Conservation (phyloP, 2,329 filamentous ascomycete species). For the Arachnomyces sp. region DNA sequence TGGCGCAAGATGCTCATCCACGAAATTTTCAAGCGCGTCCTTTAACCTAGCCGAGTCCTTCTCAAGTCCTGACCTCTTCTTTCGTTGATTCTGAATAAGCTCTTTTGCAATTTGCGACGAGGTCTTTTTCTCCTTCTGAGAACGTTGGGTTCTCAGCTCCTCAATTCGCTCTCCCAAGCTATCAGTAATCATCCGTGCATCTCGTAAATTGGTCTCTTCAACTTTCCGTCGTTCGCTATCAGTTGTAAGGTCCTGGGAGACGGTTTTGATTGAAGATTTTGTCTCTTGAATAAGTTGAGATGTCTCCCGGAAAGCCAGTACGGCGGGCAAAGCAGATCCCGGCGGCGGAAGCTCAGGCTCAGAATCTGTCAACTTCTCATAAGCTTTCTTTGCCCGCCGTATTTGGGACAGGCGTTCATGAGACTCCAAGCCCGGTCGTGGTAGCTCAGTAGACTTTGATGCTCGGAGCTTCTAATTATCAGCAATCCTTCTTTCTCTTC, state of each 20-base stretch:
- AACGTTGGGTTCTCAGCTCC: slow-evolving; percentile 44
- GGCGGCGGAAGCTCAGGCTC: slow-evolving; percentile 60
- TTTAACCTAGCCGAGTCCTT: slow-evolving; percentile 55
- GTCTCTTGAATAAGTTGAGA: slow-evolving; percentile 59
- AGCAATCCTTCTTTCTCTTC: background rate
- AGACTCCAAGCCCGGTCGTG: slow-evolving; percentile 21
- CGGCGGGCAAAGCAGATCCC: slow-evolving; percentile 61
- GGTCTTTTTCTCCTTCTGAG: slow-evolving; percentile 39
- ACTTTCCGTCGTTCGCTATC: slow-evolving; percentile 34
- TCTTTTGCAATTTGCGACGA: slow-evolving; percentile 56
- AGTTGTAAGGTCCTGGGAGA: slow-evolving; percentile 32
- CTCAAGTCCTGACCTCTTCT: slow-evolving; percentile 54
- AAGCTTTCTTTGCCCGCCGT: slow-evolving; percentile 54
- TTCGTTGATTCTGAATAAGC: slow-evolving; percentile 53
- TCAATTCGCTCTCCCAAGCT: slow-evolving; percentile 53
- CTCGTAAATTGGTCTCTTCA: slow-evolving; percentile 41
- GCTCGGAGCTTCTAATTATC: slow-evolving; percentile 23
- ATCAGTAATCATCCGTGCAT: slow-evolving; percentile 39
- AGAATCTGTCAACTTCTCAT: slow-evolving; percentile 54
- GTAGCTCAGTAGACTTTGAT: slow-evolving; percentile 23
- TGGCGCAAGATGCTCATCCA: slow-evolving; percentile 60
- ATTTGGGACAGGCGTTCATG: slow-evolving; percentile 39
- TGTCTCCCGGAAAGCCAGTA: slow-evolving; percentile 63
- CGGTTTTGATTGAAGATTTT: slow-evolving; percentile 48
- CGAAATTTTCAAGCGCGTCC: slow-evolving; percentile 60